These are phyloP conservation scores for Coemansia sp. DNA, from an alignment of 192 early-diverging fungal species.

Conservation along the genomic window DNA sequence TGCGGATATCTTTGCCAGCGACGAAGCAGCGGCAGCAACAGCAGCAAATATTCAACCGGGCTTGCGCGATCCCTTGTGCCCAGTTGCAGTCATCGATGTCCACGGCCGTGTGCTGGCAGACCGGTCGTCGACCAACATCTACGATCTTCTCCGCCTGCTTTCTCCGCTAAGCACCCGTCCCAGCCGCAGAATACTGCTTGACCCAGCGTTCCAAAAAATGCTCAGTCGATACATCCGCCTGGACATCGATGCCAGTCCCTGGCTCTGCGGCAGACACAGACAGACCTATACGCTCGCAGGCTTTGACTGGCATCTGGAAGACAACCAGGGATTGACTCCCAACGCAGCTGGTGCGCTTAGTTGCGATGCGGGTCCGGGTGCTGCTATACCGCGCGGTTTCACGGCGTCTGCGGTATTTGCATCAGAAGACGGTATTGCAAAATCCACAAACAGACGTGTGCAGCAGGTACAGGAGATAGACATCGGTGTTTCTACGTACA, in stretches of 20 bases:
- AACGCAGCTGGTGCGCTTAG: neutral
- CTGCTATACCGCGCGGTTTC: neutral
- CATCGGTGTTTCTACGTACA: slow-evolving; percentile 5
- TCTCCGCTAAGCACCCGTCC: slow-evolving; percentile 26
- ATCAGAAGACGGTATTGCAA: neutral
- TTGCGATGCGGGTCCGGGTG: neutral
- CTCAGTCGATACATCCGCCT: slow-evolving; percentile 40
- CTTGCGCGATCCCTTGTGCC: slow-evolving; percentile 9
- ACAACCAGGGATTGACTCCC: neutral
- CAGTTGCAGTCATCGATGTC: slow-evolving; percentile 33
- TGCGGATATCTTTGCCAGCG: neutral
- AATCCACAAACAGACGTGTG: slow-evolving; percentile 17
- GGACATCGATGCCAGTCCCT: slow-evolving; percentile 37
- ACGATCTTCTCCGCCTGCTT: slow-evolving; percentile 35
- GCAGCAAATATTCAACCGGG: neutral
- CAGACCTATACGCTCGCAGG: slow-evolving; percentile 8
- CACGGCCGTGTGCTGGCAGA: slow-evolving; percentile 31
- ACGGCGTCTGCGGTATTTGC: neutral
- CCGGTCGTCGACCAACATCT: slow-evolving; percentile 41
- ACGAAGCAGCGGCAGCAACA: neutral
- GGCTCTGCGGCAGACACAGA: slow-evolving; percentile 40
- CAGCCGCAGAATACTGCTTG: slow-evolving; percentile 32
- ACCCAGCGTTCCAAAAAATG: slow-evolving; percentile 52
- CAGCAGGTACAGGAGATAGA: slow-evolving; percentile 27
- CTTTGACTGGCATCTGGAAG: slow-evolving; percentile 33